Base-by-base conservation (phyloP, 352 stramenopile genomes). In the Phytophthora sansomeana region DNA sequence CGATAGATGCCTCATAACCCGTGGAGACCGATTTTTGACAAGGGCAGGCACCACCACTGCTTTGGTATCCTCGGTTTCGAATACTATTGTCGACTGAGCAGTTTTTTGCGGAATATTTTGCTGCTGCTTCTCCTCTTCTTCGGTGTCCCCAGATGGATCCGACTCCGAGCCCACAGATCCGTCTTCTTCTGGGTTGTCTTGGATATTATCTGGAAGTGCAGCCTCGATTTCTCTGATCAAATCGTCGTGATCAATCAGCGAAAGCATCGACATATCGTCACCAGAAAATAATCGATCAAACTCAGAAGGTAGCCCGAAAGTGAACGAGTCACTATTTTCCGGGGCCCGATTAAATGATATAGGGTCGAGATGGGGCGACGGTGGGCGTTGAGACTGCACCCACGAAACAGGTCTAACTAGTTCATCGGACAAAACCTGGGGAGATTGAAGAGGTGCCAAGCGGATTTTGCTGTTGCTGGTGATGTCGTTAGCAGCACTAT, bases 191-290 rank as follows among this genome's bases (percentile, higher is more conserved):
- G 51, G 52, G 16, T 62, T 69, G 17, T 86, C 77, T n/a, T 73
- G 36, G 21, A 90, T 39, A 28, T 78, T 67, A 5, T 87, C 78
- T 4, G 85, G 80, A n/a, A 92, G 66, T 16, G 66, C 54, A 16
- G 79, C 81, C 33, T 91, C 80, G 26, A 94, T 92, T 38, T 94
- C 83, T 39, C 81, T 75, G 13, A 94, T 71, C 41, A 94, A 32
- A 19, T 85, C 77, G 14, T 90, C 80, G 0, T 80, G 70, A 1
- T 81, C 67, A 0, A 81, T 49, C 14, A 81, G 58, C 3, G 74
- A 75, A 28, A 89, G 59, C 44, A 86, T 50, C 26, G 72, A 61
- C 30, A 83, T 51, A 14, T 72, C 70, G 41, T 74, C 52, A 9
- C 63, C 62, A 24, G 56, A 56, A 57, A 81, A 79, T 8, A 81